Base-by-base conservation (phyloP, 306 rosid species). In the Alnus rubra region DNA sequence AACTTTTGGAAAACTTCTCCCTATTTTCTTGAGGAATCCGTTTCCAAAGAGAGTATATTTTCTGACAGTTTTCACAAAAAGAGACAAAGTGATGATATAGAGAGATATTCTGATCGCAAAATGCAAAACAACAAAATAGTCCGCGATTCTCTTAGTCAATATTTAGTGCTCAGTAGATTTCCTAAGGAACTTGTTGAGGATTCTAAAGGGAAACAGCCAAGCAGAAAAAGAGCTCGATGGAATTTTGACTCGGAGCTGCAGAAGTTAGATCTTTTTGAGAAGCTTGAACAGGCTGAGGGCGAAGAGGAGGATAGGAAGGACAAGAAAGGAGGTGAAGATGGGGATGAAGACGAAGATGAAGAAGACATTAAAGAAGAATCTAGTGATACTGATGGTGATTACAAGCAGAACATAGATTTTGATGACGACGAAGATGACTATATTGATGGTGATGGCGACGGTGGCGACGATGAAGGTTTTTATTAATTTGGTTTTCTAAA, bases 151-250 rank as follows among this genome's bases (percentile, higher is more conserved):
- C 84, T 90, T 42, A 74, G 89, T 37, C 92, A 90, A 73, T 82
- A 87, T 83, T 82, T 90, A 79, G 77, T 19, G 74, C 82, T 73
- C 59, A 77, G 78, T 8, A 75, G 42, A 16, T 90, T 90, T 82
- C 88, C 92, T 44, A 58, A 59, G 72, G 97, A 92, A 82, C 79
- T 92, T 76, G 83, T 84, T 74, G 81, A 62, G 81, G 97, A 93
- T 78, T 50, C 84, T 9, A 78, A 75, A 64, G 84, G 73, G 73
- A 79, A 23, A 42, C 75, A 52, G 67, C 63, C 75, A 70, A 83
- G 72, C 60, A 87, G 63, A 28, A 86, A 84, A 82, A 87, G 74
- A 65, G 83, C 82, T 70, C 81, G 87, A 67, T 90, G 97, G 97
- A 91, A 89, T 82, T 92, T 89, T 9, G 88, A 92, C 82, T 51